A percentile compares a stretch with the other conserved stretches of the same genome.
Conservation (phyloP, 257 asterid species). For the Capsicum baccatum region DNA sequence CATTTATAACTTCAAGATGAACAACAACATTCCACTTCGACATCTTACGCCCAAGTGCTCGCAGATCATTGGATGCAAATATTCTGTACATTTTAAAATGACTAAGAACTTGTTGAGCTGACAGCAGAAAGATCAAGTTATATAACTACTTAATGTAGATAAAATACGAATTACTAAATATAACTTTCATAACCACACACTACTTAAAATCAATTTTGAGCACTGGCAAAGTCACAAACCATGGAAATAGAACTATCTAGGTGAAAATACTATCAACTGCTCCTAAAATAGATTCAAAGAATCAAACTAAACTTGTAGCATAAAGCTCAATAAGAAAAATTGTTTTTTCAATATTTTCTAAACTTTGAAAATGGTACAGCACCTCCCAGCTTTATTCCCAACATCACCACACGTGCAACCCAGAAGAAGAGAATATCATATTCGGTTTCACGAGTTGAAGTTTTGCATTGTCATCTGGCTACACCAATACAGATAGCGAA, state of each 20-base stretch:
- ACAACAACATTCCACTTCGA: conserved; percentile 93
- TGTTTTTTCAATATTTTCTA: background rate
- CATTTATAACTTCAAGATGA: conserved; percentile 84
- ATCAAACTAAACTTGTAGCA: background rate
- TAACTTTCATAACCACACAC: background rate
- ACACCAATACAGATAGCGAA: conserved; percentile 83
- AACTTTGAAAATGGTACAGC: conserved; percentile 91
- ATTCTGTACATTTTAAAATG: conserved; percentile 52
- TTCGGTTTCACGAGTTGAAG: conserved; percentile 91
- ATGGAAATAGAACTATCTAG: too few species aligned
- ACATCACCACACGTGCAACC: conserved; percentile 65
- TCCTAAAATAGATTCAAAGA: too few species aligned
- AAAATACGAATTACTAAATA: background rate
- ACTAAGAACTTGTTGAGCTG: background rate
- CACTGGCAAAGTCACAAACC: too few species aligned
- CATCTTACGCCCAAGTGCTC: conserved; percentile 99
- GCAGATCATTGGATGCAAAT: conserved; percentile 91
- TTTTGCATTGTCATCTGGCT: conserved; percentile 87
- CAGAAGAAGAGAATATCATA: conserved; percentile 44
- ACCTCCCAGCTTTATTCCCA: conserved; percentile 70
- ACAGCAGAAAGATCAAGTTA: conserved; percentile 7
- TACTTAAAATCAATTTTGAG: too few species aligned
- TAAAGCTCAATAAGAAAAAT: too few species aligned
- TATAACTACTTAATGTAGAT: background rate
- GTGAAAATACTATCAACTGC: too few species aligned